Evolutionary conservation across 768 basidiomycete species (phyloP), one percentile per base, ranked within the genome.

Genomic region (Lepiota venenata): DNA sequence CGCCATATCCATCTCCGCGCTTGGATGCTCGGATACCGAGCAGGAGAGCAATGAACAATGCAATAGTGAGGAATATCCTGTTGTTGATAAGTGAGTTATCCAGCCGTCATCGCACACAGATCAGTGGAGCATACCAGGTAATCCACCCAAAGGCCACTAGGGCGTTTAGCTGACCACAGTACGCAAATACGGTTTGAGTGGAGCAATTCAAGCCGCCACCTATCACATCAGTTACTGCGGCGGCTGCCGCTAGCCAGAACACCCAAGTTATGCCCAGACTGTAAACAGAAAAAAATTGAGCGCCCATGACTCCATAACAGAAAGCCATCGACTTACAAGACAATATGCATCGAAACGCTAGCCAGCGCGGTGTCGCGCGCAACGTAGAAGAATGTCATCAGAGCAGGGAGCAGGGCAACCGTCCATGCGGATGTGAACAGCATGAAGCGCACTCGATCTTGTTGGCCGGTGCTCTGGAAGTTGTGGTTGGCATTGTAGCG

Each of bases 401-500:
- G 84, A 42, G 82, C 41, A 4, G 74, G 60, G 38, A 79, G 75
- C 37, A 85, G 71, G 47, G 84, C 61, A 10, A 86, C 67, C 0
- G 87, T 91, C 88, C 88, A 91, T 62, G 74, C 73, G 10, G 85
- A 85, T n/a, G 75, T 62, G 73, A 92, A 91, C 32, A 88, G 74
- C 39, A 84, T 71, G 71, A 82, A 90, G 35, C 80, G 77, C 1
- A 86, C 81, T 44, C 86, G 80, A 61, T 85, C 81, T 41, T 81
- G 81, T 58, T 84, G 78, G 29, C 72, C 64, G 10, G 58, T 55
- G 56, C 64, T 77, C 49, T 70, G 71, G 63, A 72, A 80, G 71
- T 87, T 76, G 68, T 81, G 74, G 58, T 77, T 72, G 25, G 67
- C 52, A 66, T 85, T 82, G 72, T 81, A 92, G 41, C 71, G 75